phyloP scores from a whole-genome alignment of 2,329 filamentous ascomycete species.

The Plenodomus lindquistii region DNA sequence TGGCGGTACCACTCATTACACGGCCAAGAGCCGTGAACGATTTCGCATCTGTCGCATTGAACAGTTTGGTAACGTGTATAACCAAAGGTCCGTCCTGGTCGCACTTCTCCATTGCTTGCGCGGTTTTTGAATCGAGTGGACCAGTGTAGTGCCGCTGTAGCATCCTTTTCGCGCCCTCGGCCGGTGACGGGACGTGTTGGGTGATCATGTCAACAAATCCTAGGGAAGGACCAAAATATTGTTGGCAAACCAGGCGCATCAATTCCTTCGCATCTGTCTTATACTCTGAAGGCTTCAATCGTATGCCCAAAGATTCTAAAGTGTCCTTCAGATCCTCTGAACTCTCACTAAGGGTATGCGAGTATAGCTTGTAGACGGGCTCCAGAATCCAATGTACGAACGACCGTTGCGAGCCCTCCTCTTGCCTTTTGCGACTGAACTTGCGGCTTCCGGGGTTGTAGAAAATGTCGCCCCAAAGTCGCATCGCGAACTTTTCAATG shows the following conservation, averaged over 20 bases:
- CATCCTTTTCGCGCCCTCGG: slow-evolving; percentile 74
- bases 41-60: slow-evolving; percentile 87
- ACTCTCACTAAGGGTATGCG: slow-evolving; percentile 89
- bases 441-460: slow-evolving; percentile 89
- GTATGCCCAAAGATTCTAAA: slow-evolving; percentile 77
- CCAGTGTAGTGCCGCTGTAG: slow-evolving; percentile 91
- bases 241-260: slow-evolving; percentile 85
- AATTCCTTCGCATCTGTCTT: slow-evolving; percentile 87
- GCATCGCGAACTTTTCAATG: slow-evolving; percentile 76
- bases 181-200: slow-evolving; percentile 84
- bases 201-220: slow-evolving; percentile 97
- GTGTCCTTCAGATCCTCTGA: slow-evolving; percentile 82
- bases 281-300: slow-evolving; percentile 88
- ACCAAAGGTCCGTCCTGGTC: slow-evolving; percentile 88
- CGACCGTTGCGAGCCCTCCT: slow-evolving; percentile 78
- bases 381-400: slow-evolving; percentile 96
- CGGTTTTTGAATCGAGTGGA: slow-evolving; percentile 79
- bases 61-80: slow-evolving; percentile 91
- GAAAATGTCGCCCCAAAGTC: slow-evolving; percentile 96
- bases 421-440: slow-evolving; percentile 85
- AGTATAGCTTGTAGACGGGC: slow-evolving; percentile 97
- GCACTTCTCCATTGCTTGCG: slow-evolving; percentile 77
- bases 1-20: slow-evolving; percentile 88
- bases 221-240: slow-evolving; percentile 88
- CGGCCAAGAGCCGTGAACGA: slow-evolving; percentile 88